Evolutionary conservation across 192 early-diverging fungal species (phyloP).

Genomic region (Podila horticola): DNA sequence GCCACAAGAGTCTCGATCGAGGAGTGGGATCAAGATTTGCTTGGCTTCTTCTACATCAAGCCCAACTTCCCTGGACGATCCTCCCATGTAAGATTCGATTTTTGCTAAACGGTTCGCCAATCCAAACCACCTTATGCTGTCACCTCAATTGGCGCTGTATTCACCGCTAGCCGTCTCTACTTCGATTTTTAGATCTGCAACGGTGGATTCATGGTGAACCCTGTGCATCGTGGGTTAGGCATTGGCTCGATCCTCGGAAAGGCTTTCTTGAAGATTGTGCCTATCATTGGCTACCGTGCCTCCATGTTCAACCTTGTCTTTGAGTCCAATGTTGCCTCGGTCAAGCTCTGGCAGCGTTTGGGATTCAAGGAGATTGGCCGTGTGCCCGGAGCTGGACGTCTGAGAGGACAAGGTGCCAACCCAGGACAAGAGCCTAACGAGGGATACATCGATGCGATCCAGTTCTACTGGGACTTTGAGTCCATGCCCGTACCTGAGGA

Average conservation of each 20-base stretch:
- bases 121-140: neutral
- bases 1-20: slow-evolving; percentile 1
- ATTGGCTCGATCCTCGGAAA: slow-evolving; percentile 71
- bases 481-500: slow-evolving; percentile 41
- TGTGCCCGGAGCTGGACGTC: slow-evolving; percentile 73
- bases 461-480: slow-evolving; percentile 83
- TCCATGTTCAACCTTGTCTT: slow-evolving; percentile 88
- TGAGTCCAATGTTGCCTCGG: slow-evolving; percentile 71
- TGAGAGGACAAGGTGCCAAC: slow-evolving; percentile 44
- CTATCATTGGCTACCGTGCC: slow-evolving; percentile 75
- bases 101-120: neutral
- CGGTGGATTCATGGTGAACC: slow-evolving; percentile 75
- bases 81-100: slow-evolving; percentile 33
- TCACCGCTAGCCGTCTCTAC: neutral
- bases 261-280: slow-evolving; percentile 69
- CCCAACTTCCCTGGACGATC: slow-evolving; percentile 75
- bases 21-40: slow-evolving; percentile 55
- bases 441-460: slow-evolving; percentile 73
- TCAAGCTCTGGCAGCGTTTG: slow-evolving; percentile 69
- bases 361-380: slow-evolving; percentile 77
- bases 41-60: slow-evolving; percentile 83
- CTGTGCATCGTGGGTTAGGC: slow-evolving; percentile 57
- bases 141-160: slow-evolving; percentile 20
- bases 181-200: slow-evolving; percentile 69
- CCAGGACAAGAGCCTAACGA: slow-evolving; percentile 32